These are phyloP conservation scores for Letharia lupina DNA, from an alignment of 495 filamentous ascomycete genomes.

Conservation along the genomic window DNA sequence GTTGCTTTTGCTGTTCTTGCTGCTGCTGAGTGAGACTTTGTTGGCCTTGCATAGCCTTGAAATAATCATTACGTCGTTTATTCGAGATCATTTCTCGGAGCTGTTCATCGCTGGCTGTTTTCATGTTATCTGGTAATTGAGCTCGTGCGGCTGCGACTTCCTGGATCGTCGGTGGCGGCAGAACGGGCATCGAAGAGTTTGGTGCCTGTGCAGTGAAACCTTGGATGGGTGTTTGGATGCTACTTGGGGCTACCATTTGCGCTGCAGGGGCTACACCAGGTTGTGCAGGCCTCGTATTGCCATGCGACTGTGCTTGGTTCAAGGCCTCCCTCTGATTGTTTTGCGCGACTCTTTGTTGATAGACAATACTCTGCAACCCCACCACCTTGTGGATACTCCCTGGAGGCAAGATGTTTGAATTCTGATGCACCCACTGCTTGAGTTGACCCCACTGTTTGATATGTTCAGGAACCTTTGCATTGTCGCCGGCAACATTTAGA, in stretches of 20 bases:
- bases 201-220: background rate
- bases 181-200: slow-evolving; percentile 9
- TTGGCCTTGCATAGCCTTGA: slow-evolving; percentile 29
- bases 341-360: slow-evolving; percentile 30
- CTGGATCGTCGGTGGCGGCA: slow-evolving; percentile 17
- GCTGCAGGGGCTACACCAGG: slow-evolving; percentile 20
- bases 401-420: slow-evolving; percentile 36
- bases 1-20: slow-evolving; percentile 30
- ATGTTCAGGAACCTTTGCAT: slow-evolving; percentile 45
- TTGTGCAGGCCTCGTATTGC: slow-evolving; percentile 4
- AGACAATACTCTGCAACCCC: slow-evolving; percentile 49
- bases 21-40: slow-evolving; percentile 34
- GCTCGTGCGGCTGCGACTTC: slow-evolving; percentile 24
- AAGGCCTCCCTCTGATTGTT: slow-evolving; percentile 22
- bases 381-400: slow-evolving; percentile 41
- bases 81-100: slow-evolving; percentile 38
- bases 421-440: slow-evolving; percentile 51
- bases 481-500: slow-evolving; percentile 31
- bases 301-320: background rate
- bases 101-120: slow-evolving; percentile 42
- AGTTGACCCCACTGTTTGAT: slow-evolving; percentile 67
- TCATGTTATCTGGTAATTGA: slow-evolving; percentile 16
- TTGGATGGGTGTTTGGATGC: slow-evolving; percentile 26
- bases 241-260: slow-evolving; percentile 36
- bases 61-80: slow-evolving; percentile 32